Evolutionary conservation across 495 filamentous ascomycete genomes (phyloP), one percentile per base, ranked within the genome.

Genomic region (Tuber calosporum): DNA sequence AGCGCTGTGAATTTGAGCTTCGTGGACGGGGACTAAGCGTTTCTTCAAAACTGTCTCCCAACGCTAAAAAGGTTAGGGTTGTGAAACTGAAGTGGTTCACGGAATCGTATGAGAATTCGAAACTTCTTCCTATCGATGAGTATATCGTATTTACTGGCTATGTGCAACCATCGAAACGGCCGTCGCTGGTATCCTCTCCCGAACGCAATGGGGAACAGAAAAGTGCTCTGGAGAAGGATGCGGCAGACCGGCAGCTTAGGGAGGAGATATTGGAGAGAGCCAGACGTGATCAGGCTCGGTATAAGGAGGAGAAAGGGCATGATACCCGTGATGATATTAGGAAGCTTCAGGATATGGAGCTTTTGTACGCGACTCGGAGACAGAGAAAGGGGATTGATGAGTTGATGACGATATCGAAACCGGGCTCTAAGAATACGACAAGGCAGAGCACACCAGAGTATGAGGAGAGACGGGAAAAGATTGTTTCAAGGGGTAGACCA

Each of bases 31-130:
- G 85, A 34, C 66, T 88, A 75, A 90, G 80, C 86, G 90, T 84
- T 30, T 89, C 93, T 78, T 85, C 90, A 22, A 72, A 84, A 53
- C 40, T 66, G 62, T 70, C 72, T 40, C 41, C 72, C 22, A 38
- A 17, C 30, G 30, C 66, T n/a, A 73, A 66, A 26, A 71, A 40
- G 13, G 67, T 19, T 40, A 48, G 34, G 15, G 90, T 97, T 30
- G 85, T 95, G 37, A 92, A 88, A 77, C 82, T 95, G 0, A 83
- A 88, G 3, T 98, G 94, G 94, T 86, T 96, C 41, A 83, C 87
- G 11, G 85, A 88, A 37, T 93, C 88, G 17, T 71, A 93, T 19
- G 81, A 84, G 48, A 81, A 84, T 0, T 85, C 86, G 8, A 77
- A 76, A 22, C 74, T 89, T 4, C 82, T 95, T 0, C 88, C 90